A percentile compares a stretch with the other conserved stretches of the same genome.
phyloP scores from a whole-genome alignment of 768 basidiomycete species.

The Trametes elegans region DNA sequence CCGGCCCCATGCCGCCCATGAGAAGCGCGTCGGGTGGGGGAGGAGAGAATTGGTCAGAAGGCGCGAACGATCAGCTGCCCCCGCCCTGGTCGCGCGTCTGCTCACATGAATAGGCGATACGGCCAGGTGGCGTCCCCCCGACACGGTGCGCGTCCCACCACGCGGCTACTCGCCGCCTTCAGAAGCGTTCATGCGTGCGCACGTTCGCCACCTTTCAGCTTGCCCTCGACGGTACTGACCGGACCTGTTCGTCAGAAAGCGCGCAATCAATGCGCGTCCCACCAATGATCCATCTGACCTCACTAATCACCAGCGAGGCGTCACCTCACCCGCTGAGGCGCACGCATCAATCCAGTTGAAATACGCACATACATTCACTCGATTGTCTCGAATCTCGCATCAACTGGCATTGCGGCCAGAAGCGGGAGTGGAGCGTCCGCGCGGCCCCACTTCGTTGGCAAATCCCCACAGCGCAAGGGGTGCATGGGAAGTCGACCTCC shows the following conservation, averaged over 20 bases:
- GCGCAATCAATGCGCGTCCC: too few relatives aligned
- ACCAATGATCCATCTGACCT: too few relatives aligned
- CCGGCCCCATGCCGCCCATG: background rate
- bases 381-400: too few relatives aligned
- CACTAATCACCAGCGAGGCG: too few relatives aligned
- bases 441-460: background rate
- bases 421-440: background rate
- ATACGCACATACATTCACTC: too few relatives aligned
- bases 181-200: background rate
- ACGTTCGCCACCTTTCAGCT: background rate
- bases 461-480: conserved; percentile 1
- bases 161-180: conserved; percentile 10
- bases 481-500: conserved; percentile 3
- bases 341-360: too few relatives aligned
- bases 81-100: background rate
- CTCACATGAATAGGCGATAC: background rate
- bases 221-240: background rate
- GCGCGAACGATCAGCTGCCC: background rate
- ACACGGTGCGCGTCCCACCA: background rate
- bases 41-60: background rate
- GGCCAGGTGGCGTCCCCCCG: background rate
- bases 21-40: background rate
- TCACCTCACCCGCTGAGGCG: too few relatives aligned
- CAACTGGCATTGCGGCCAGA: too few relatives aligned
- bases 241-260: too few relatives aligned